Base-by-base conservation (phyloP, 164 flowering plant species). In the Umbellularia californica region DNA sequence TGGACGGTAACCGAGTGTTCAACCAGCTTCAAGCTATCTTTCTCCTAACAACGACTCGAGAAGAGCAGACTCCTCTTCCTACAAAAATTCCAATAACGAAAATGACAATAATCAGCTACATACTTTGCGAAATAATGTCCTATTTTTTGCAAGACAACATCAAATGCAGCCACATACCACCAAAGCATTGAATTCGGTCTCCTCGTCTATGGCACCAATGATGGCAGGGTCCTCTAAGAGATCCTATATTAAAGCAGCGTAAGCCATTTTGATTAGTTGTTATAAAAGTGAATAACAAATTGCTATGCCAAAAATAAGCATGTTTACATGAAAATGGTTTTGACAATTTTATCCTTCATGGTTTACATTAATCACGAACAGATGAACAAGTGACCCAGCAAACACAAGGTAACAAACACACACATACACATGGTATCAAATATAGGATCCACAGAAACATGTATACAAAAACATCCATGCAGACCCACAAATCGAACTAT, bases 61-160 rank as follows among this genome's bases (percentile, higher is more conserved):
- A 77, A 92, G 94, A 77, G 92, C 97, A 55, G 93, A 83, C 77
- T 92, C 98, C 78, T 94, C 98, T 80, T 94, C 98, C 97, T 92
- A 85, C 84, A 81, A 66, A 69, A 65, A 30, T 22, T 51, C 24
- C 14, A 64, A 47, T 47, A 22, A 30, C 50, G 22, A 22, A 41
- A 65, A 67, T 15, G 24, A 25, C 17, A 28, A 74, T 68, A 25
- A 72, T 28, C 23, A 67, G 67, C 25, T 68, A 50, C 65, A 6
- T 30, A 70, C 13, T 65, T 63, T 30, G 60, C 3, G 2, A 2
- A 28, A 50, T 73, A 20, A 12, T 27, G 14, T 19, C 11, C 3
- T 33, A 17, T 5, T 19, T 50, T 28, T 17, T 50, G 50, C 20
- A 0, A 65, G 22, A 41, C 41, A 50, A 17, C n/a, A 6, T 41